These are phyloP conservation scores for Naematelia encephala DNA, from an alignment of 768 basidiomycete genomes.

Conservation along the genomic window DNA sequence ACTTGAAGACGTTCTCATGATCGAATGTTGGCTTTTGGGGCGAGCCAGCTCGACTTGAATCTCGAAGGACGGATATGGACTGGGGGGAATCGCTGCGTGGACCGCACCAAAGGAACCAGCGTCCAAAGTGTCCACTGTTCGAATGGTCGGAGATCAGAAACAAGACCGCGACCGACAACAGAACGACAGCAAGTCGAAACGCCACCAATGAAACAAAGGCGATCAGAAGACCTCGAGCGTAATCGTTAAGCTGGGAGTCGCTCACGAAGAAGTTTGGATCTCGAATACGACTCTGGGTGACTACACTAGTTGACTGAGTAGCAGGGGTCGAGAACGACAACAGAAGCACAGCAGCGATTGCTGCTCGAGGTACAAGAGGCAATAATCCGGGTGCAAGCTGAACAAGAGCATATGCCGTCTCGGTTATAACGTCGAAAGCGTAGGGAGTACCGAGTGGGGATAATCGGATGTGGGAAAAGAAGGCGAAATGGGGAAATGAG, in stretches of 20 bases:
- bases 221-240: conserved; percentile 73
- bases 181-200: conserved; percentile 67
- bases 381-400: conserved; percentile 80
- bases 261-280: conserved; percentile 74
- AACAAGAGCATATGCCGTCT: conserved; percentile 76
- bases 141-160: conserved; percentile 74
- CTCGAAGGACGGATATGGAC: conserved; percentile 14
- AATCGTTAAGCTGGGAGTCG: conserved; percentile 59
- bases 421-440: conserved; percentile 65
- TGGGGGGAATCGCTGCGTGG: conserved; percentile 18
- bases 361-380: conserved; percentile 79
- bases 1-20: conserved; percentile 61
- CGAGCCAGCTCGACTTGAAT: conserved; percentile 30
- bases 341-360: conserved; percentile 68
- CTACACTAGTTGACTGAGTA: conserved; percentile 48
- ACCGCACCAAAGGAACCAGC: neutral
- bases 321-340: conserved; percentile 61
- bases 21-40: conserved; percentile 31
- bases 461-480: conserved; percentile 72
- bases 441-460: conserved; percentile 56
- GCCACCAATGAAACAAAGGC: conserved; percentile 78
- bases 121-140: conserved; percentile 65
- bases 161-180: conserved; percentile 70
- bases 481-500: conserved; percentile 79
- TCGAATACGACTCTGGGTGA: conserved; percentile 49